Conservation (phyloP, 1,284 basidiomycete species). For the Boletus subluridellus region DNA sequence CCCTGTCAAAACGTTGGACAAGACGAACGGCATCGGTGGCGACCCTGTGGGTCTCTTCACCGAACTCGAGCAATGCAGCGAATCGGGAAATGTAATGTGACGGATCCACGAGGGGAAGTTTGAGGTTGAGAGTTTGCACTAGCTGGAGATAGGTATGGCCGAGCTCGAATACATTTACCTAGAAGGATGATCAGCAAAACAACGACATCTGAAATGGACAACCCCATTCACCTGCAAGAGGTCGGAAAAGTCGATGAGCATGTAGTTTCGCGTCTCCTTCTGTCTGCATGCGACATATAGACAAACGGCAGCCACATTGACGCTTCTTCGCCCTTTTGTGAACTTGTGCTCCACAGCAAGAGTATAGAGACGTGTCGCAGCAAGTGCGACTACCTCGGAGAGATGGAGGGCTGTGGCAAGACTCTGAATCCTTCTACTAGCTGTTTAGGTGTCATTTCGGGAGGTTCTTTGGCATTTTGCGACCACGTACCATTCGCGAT, state of each 20-base stretch:
- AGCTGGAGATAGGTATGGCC: constrained; percentile 96
- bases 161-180: constrained; percentile 98
- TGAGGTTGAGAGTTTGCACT: constrained; percentile 85
- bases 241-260: constrained; percentile 99
- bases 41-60: constrained; percentile 88
- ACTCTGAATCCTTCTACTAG: constrained; percentile 76
- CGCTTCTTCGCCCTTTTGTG: constrained; percentile 86
- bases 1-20: constrained; percentile 91
- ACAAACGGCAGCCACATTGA: constrained; percentile 94
- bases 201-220: background rate
- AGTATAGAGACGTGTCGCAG: constrained; percentile 86
- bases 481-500: constrained; percentile 72
- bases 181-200: constrained; percentile 1
- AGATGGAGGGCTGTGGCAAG: constrained; percentile 78
- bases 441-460: constrained; percentile 40
- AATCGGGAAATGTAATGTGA: constrained; percentile 98
- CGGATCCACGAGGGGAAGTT: constrained; percentile 89
- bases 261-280: constrained; percentile 86
- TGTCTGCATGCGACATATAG: constrained; percentile 93
- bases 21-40: constrained; percentile 93
- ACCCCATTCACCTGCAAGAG: constrained; percentile 68
- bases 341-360: constrained; percentile 94
- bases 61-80: constrained; percentile 94
- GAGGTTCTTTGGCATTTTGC: background rate
- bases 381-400: constrained; percentile 75